Conservation (phyloP, 2,329 filamentous ascomycete genomes). For the Colletotrichum agaves region DNA sequence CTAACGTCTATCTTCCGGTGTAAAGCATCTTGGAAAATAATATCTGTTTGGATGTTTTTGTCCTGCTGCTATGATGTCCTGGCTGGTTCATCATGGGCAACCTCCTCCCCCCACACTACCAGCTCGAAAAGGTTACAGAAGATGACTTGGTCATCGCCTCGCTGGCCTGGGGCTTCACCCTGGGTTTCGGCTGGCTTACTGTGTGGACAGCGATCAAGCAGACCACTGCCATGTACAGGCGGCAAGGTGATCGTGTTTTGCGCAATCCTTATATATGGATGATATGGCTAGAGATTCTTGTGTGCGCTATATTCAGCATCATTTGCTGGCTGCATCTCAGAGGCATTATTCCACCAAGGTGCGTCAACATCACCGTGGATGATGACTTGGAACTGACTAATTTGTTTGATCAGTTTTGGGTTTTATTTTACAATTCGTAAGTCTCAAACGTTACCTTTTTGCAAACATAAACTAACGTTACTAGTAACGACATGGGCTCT, state of each 20-base stretch:
- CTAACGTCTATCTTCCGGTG: too few species aligned
- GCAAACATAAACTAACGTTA: neutral
- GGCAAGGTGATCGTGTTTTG: slow-evolving; percentile 44
- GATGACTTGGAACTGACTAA: neutral
- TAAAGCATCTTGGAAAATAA: slow-evolving; percentile 17
- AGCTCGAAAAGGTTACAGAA: slow-evolving; percentile 39
- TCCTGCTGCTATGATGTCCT: slow-evolving; percentile 26
- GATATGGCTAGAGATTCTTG: slow-evolving; percentile 58
- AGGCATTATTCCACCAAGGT: slow-evolving; percentile 37
- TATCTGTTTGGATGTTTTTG: slow-evolving; percentile 12
- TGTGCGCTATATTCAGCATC: slow-evolving; percentile 54
- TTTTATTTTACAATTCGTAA: slow-evolving; percentile 38
- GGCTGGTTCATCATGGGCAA: slow-evolving; percentile 30
- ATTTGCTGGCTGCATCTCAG: slow-evolving; percentile 44
- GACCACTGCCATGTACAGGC: slow-evolving; percentile 48
- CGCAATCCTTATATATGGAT: slow-evolving; percentile 57
- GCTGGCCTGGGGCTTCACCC: slow-evolving; percentile 51
- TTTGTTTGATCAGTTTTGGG: slow-evolving; percentile 14
- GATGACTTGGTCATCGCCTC: slow-evolving; percentile 45
- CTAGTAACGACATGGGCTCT: slow-evolving; percentile 51
- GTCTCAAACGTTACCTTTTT: neutral
- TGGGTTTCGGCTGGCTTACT: slow-evolving; percentile 54
- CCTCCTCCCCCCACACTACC: slow-evolving; percentile 38
- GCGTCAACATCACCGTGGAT: neutral
- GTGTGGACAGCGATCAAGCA: slow-evolving; percentile 51